phyloP scores from a whole-genome alignment of 306 rosid species.

The Glycine latifolia region DNA sequence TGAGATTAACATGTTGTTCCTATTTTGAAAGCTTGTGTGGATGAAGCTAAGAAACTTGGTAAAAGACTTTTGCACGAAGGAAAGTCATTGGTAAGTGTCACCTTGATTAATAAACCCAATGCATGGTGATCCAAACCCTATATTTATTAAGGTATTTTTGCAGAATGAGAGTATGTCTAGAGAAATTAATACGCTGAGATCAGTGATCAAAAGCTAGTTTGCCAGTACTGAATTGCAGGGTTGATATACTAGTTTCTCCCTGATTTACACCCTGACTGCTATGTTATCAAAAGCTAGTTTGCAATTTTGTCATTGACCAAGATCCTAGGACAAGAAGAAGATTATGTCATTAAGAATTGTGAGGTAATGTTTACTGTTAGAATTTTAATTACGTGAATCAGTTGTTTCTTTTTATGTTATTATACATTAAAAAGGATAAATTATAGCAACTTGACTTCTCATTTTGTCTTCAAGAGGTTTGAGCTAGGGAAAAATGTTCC shows the following conservation, averaged over 20 bases:
- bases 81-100: slow-evolving; percentile 63
- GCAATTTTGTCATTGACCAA: slow-evolving; percentile 43
- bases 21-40: slow-evolving; percentile 66
- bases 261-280: slow-evolving; percentile 38
- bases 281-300: slow-evolving; percentile 45
- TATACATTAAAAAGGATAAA: too few species aligned
- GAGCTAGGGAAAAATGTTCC: too few species aligned
- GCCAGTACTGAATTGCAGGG: slow-evolving; percentile 45
- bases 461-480: too few species aligned
- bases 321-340: slow-evolving; percentile 46
- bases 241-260: slow-evolving; percentile 46
- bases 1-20: too few species aligned
- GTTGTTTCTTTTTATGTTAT: too few species aligned
- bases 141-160: slow-evolving; percentile 47
- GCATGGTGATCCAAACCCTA: slow-evolving; percentile 25
- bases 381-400: slow-evolving; percentile 45
- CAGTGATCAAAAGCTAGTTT: slow-evolving; percentile 56
- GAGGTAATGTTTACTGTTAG: slow-evolving; percentile 45
- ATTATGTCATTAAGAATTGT: slow-evolving; percentile 53
- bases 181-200: slow-evolving; percentile 69
- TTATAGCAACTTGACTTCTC: too few species aligned
- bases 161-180: slow-evolving; percentile 70
- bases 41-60: slow-evolving; percentile 62
- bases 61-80: slow-evolving; percentile 62
- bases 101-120: slow-evolving; percentile 34